Evolutionary conservation across 106 monocot species (phyloP).

Genomic region (Allium sativum): DNA sequence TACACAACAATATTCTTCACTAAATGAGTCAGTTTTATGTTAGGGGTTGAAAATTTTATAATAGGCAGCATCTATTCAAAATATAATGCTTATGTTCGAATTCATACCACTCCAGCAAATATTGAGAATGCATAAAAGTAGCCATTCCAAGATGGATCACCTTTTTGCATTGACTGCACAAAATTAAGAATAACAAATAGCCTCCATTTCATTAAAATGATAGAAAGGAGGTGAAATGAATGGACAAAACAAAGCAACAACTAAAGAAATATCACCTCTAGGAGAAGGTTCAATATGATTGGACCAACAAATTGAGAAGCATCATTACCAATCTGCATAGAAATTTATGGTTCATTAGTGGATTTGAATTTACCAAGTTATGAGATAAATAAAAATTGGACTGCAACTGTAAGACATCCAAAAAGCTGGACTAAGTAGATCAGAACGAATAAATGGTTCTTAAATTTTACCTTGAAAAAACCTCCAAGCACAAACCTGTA

Average conservation of each 20-base stretch:
- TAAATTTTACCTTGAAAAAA: slow-evolving; percentile 73
- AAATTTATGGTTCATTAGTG: too few relatives aligned
- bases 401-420: too few relatives aligned
- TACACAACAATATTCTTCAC: too few relatives aligned
- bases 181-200: slow-evolving; percentile 2
- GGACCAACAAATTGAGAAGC: slow-evolving; percentile 97
- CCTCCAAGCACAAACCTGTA: slow-evolving; percentile 96
- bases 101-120: slow-evolving; percentile 90
- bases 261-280: slow-evolving; percentile 39
- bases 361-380: too few relatives aligned
- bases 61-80: not conserved
- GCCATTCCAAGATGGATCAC: slow-evolving; percentile 85
- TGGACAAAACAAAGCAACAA: not conserved
- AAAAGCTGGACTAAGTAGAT: too few relatives aligned
- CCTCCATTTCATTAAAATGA: not conserved
- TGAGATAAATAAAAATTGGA: too few relatives aligned
- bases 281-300: slow-evolving; percentile 58
- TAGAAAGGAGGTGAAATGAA: not conserved
- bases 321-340: slow-evolving; percentile 83
- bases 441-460: not conserved
- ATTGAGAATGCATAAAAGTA: slow-evolving; percentile 92
- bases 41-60: too few relatives aligned
- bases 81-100: slow-evolving; percentile 6
- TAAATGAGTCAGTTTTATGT: too few relatives aligned
- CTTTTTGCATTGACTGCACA: slow-evolving; percentile 95